Percentiles rank a stretch among this genome's conserved stretches.
Evolutionary conservation across 768 basidiomycete species (phyloP).

Genomic region (Polyporus arcularius): DNA sequence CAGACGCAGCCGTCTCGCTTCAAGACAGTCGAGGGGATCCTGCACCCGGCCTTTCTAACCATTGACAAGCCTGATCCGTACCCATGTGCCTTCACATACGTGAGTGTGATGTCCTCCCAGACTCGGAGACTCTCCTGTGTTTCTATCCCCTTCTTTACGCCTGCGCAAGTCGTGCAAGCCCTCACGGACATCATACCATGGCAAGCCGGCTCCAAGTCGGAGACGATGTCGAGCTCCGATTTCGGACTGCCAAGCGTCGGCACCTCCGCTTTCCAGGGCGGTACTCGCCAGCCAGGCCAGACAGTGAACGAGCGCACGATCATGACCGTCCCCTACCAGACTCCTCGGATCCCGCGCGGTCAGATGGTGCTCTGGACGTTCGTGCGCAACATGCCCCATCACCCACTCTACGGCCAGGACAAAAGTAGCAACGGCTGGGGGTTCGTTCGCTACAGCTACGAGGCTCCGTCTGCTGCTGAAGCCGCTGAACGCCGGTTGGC

Average conservation of each 20-base stretch:
- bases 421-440: neutral
- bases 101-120: neutral
- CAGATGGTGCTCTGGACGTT: slow-evolving; percentile 22
- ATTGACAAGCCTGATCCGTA: slow-evolving; percentile 5
- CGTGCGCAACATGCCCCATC: neutral
- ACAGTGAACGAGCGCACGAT: neutral
- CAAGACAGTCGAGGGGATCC: slow-evolving; percentile 26
- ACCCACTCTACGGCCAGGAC: neutral
- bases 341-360: neutral
- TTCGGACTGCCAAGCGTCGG: neutral
- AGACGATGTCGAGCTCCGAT: slow-evolving; percentile 2
- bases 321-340: neutral
- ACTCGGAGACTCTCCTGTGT: neutral
- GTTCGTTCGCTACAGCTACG: neutral
- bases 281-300: slow-evolving; percentile 12
- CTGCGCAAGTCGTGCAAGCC: slow-evolving; percentile 28
- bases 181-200: slow-evolving; percentile 13
- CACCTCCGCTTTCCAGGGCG: slow-evolving; percentile 20
- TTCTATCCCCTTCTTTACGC: slow-evolving; percentile 32
- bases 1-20: slow-evolving; percentile 29
- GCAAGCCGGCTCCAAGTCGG: neutral
- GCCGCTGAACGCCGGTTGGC: no score
- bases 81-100: slow-evolving; percentile 25
- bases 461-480: neutral
- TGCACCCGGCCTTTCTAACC: slow-evolving; percentile 29